phyloP scores from a whole-genome alignment of 2,329 filamentous ascomycete genomes.

The Alternaria tenuissima region DNA sequence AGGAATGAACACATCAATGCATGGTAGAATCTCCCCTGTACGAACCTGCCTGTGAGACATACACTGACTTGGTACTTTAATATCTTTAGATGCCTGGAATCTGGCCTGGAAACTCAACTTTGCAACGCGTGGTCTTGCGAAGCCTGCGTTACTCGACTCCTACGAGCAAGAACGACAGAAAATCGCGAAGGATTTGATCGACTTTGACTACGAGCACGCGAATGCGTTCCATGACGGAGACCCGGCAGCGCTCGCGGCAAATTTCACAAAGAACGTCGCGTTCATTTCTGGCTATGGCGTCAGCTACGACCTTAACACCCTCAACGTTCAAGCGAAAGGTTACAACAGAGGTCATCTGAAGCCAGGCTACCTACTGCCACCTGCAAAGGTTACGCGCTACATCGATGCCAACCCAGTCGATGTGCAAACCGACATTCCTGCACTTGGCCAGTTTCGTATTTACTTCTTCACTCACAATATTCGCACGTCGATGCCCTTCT shows the following conservation, averaged over 20 bases:
- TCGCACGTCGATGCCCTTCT: constrained; percentile 62
- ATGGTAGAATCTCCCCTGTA: constrained; percentile 26
- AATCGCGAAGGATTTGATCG: constrained; percentile 55
- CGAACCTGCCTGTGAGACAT: neutral
- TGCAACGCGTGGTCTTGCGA: constrained; percentile 49
- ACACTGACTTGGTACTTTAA: neutral
- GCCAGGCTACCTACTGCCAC: constrained; percentile 63
- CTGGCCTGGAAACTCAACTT: constrained; percentile 57
- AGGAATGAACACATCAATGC: constrained; percentile 57
- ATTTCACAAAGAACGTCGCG: constrained; percentile 74
- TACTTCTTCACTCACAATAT: constrained; percentile 75
- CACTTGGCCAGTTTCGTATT: constrained; percentile 78
- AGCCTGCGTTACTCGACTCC: constrained; percentile 48
- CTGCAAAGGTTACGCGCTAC: constrained; percentile 75
- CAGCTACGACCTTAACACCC: constrained; percentile 69
- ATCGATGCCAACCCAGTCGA: constrained; percentile 82
- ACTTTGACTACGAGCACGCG: constrained; percentile 59
- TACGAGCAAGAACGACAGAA: constrained; percentile 55
- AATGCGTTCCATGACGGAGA: constrained; percentile 68
- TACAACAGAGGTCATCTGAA: constrained; percentile 57
- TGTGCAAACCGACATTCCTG: constrained; percentile 78
- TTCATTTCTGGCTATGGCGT: constrained; percentile 79
- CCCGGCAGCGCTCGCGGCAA: constrained; percentile 68
- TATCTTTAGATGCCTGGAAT: constrained; percentile 47
- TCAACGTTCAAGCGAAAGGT: constrained; percentile 66